phyloP scores from a whole-genome alignment of 179 eudicot species.

The Pouteria campechiana region DNA sequence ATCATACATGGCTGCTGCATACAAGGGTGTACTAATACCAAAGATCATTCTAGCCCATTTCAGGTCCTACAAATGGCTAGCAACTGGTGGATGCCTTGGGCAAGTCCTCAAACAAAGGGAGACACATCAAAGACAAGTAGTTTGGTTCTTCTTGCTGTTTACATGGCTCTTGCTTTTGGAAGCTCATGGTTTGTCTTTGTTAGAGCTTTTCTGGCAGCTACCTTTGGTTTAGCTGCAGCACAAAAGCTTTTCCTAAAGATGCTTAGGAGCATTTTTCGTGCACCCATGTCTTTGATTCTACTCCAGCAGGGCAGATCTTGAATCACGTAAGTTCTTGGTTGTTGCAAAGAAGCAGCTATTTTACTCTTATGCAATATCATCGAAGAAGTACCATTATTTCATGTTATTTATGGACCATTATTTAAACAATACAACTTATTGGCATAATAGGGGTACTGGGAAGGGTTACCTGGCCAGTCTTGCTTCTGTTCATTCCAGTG shows the following conservation, averaged over 20 bases:
- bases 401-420: no score
- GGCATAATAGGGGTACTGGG: slow-evolving; percentile 98
- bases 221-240: slow-evolving; percentile 92
- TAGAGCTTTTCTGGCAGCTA: slow-evolving; percentile 89
- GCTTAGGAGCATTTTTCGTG: slow-evolving; percentile 73
- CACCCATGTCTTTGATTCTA: slow-evolving; percentile 99
- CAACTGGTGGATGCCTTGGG: slow-evolving; percentile 99
- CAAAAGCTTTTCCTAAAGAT: slow-evolving; percentile 79
- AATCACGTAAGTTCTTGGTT: slow-evolving; percentile 60
- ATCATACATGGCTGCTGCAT: slow-evolving; percentile 95
- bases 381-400: no score
- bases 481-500: slow-evolving; percentile 96
- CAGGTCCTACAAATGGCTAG: slow-evolving; percentile 97
- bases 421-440: slow-evolving; percentile 89
- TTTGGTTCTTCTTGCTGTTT: slow-evolving; percentile 70
- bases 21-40: slow-evolving; percentile 81
- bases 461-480: slow-evolving; percentile 94
- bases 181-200: slow-evolving; percentile 94
- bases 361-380: no score
- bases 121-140: slow-evolving; percentile 69
- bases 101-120: slow-evolving; percentile 85
- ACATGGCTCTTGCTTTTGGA: slow-evolving; percentile 98
- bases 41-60: slow-evolving; percentile 81
- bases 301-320: slow-evolving; percentile 93
- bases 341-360: not conserved